Evolutionary conservation across 345 rosid genomes (phyloP).

Genomic region (Eucalyptus victrix): DNA sequence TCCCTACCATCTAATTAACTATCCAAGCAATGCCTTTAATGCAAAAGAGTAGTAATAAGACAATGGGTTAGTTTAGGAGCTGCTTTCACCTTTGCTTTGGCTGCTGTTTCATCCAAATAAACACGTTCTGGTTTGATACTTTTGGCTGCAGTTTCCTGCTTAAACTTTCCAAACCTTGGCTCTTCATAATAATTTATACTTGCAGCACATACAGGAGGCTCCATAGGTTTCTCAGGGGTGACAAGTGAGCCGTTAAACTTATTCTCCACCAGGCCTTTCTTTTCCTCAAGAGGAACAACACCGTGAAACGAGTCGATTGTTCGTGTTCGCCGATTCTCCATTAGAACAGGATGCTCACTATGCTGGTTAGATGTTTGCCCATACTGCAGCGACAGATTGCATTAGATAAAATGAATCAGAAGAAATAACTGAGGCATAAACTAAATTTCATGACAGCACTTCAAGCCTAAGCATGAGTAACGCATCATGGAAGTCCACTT

Average conservation of each 20-base stretch:
- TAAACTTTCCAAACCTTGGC: not conserved
- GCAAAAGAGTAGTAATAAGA: not conserved
- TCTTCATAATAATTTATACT: not conserved
- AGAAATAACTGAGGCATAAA: not conserved
- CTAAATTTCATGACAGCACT: not conserved
- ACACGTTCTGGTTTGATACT: not conserved
- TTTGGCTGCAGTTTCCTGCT: not conserved
- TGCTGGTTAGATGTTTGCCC: not conserved
- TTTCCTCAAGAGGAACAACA: not conserved
- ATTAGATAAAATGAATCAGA: not conserved
- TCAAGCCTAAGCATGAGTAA: not conserved
- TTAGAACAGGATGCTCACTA: not conserved
- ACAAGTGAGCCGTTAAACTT: not conserved
- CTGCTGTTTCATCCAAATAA: not conserved
- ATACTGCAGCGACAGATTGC: not conserved
- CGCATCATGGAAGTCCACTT: not conserved
- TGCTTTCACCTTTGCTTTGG: not conserved
- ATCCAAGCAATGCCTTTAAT: not conserved
- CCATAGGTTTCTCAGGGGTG: not conserved
- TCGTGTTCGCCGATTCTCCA: not conserved
- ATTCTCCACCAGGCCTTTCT: not conserved
- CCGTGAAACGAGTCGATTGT: not conserved
- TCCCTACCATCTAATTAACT: not conserved
- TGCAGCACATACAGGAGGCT: not conserved
- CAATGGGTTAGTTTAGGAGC: not conserved